Evolutionary conservation across 78 protist genomes (phyloP).

Genomic region (Dictyostelium purpureum): DNA sequence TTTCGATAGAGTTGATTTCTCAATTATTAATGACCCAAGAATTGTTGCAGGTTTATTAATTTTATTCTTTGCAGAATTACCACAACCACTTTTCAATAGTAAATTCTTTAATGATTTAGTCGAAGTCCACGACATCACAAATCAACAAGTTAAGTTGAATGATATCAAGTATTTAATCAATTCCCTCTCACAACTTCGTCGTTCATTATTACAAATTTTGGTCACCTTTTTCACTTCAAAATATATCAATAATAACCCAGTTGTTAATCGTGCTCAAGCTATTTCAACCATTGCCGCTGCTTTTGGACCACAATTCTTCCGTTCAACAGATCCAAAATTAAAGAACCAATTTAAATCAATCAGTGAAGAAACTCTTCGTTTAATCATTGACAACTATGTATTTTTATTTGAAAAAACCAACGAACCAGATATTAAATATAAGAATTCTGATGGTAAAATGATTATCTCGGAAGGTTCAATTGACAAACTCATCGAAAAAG

Average conservation of each 20-base stretch:
- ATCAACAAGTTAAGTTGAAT: slow-evolving; percentile 40
- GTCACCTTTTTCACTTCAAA: slow-evolving; percentile 41
- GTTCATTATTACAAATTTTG: slow-evolving; percentile 29
- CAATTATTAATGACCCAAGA: slow-evolving; percentile 21
- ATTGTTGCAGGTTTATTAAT: slow-evolving; percentile 50
- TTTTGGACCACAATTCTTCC: slow-evolving; percentile 50
- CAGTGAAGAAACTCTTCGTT: slow-evolving; percentile 23
- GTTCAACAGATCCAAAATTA: not conserved
- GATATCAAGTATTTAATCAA: slow-evolving; percentile 23
- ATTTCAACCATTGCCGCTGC: not conserved
- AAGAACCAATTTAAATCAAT: not conserved
- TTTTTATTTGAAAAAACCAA: slow-evolving; percentile 18
- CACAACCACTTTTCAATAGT: slow-evolving; percentile 67
- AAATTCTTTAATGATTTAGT: slow-evolving; percentile 44
- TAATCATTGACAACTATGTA: slow-evolving; percentile 47
- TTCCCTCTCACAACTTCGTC: slow-evolving; percentile 23
- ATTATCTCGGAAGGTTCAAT: slow-evolving; percentile 22
- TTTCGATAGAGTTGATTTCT: slow-evolving; percentile 25
- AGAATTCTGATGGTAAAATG: slow-evolving; percentile 31
- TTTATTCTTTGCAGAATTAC: slow-evolving; percentile 49
- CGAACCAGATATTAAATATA: not conserved
- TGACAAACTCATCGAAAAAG: slow-evolving; percentile 49
- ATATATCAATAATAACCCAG: slow-evolving; percentile 10
- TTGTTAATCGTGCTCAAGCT: not conserved
- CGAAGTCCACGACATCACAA: slow-evolving; percentile 43